Evolutionary conservation across 2,329 filamentous ascomycete species (phyloP).

Genomic region (Phoma sp.): DNA sequence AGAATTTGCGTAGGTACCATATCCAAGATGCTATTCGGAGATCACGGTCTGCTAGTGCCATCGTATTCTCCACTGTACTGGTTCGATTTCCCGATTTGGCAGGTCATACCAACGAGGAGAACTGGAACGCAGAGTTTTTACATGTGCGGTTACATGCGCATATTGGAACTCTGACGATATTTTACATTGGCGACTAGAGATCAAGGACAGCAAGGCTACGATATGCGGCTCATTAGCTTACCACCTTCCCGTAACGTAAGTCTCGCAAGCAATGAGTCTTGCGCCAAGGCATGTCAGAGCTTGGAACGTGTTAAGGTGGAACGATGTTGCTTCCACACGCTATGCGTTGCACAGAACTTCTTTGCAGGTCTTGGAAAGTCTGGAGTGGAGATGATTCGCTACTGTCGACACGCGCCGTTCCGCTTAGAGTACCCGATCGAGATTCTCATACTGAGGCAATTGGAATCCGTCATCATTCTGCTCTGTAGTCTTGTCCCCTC

Average conservation of each 20-base stretch:
- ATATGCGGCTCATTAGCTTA: background rate
- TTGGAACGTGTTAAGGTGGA: background rate
- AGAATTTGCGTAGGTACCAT: background rate
- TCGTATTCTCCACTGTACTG: background rate
- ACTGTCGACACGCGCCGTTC: too few species aligned
- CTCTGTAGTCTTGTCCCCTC: slow-evolving; percentile 11
- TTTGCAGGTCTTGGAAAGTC: background rate
- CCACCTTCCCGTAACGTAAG: slow-evolving; percentile 9
- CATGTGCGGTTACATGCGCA: slow-evolving; percentile 13
- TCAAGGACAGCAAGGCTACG: background rate
- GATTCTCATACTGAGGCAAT: slow-evolving; percentile 21
- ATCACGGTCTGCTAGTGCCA: slow-evolving; percentile 14
- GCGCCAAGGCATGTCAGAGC: slow-evolving; percentile 4
- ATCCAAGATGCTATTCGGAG: slow-evolving; percentile 6
- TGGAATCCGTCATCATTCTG: slow-evolving; percentile 23
- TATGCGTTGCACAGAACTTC: background rate
- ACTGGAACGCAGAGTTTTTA: slow-evolving; percentile 18
- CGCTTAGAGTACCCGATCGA: slow-evolving; percentile 4
- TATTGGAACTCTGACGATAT: background rate
- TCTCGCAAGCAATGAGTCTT: background rate
- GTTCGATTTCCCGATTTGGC: slow-evolving; percentile 5
- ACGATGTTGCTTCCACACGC: background rate
- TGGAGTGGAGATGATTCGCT: background rate
- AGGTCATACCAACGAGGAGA: slow-evolving; percentile 5
- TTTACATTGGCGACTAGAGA: background rate